Base-by-base conservation (phyloP, 495 filamentous ascomycete species). In the Xylaria bambusicola region DNA sequence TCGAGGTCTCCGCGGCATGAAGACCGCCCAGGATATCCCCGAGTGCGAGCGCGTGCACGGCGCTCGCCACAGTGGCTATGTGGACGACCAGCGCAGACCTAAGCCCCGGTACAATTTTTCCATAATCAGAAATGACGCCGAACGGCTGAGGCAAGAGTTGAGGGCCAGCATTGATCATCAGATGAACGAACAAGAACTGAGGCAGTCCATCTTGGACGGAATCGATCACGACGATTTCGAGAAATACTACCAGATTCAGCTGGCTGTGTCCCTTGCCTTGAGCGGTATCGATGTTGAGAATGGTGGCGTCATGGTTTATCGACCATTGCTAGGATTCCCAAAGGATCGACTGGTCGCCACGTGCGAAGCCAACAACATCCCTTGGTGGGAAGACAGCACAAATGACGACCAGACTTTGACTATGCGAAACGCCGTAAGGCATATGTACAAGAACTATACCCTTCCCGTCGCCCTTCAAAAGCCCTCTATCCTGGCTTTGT, bases 381-480 rank as follows among this genome's bases (percentile, higher is more conserved):
- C 76, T 2, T 98, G 89, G 86, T 89, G 89, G 62, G 89, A 93
- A 58, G 94, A 98, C 66, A 74, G 78, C 47, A 96, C 92, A n/a
- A 98, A 98, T 66, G 70, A 81, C 36, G 89, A 96, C 67, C 80
- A 77, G 18, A 92, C 88, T 2, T 73, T 90, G 33, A 96, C 94
- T 0, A 74, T 77, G 35, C 81, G 94, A 46, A 98, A 98, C 67
- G 84, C 93, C 0, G 79, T 96, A 24, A 86, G 94, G 46, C 73
- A 85, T 53, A 70, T 97, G 41, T 75, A 84, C 40, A 73, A 75
- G 15, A 71, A 78, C 9, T 70, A 86, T 47, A 66, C 67, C 8
- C 74, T 98, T 12, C 93, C 93, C 0, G 70, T 71, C 7, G 92
- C 92, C 0, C 75, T 98, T 0, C 80, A 83, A 58, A 82, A 84